A percentile compares a stretch with the other conserved stretches of the same genome.
These are phyloP conservation scores for Alloteropsis angusta DNA, from an alignment of 202 grass and related monocot species.

Conservation along the genomic window DNA sequence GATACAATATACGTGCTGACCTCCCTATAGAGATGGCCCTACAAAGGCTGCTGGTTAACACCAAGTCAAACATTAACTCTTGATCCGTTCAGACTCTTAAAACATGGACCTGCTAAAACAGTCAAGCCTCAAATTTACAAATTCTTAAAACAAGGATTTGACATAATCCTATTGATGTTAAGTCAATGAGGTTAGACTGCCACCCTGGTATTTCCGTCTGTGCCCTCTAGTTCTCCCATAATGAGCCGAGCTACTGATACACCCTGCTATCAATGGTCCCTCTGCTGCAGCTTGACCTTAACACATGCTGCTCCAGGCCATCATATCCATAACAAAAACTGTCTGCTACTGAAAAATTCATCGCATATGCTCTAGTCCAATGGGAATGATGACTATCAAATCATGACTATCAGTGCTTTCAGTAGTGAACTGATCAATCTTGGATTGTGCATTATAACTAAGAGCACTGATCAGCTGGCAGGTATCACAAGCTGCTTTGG, in stretches of 20 bases:
- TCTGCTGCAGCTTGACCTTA: neutral
- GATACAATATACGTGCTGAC: neutral
- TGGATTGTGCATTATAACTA: neutral
- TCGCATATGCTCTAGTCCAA: neutral
- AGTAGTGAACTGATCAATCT: neutral
- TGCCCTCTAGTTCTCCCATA: neutral
- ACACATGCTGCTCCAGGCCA: neutral
- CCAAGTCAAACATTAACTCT: neutral
- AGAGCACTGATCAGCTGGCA: neutral
- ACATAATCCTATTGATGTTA: neutral
- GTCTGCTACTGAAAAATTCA: neutral
- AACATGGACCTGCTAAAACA: neutral
- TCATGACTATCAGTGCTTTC: neutral
- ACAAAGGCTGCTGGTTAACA: neutral
- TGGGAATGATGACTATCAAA: conserved; percentile 1
- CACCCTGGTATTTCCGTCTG: neutral
- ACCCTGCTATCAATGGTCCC: neutral
- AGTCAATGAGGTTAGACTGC: neutral
- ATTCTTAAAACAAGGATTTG: neutral
- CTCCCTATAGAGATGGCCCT: neutral
- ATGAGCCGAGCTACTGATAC: neutral
- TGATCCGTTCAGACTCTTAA: neutral
- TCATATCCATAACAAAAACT: neutral
- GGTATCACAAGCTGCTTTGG: neutral
- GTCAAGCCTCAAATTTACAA: neutral